Evolutionary conservation across 2,329 filamentous ascomycete species (phyloP).

Genomic region (Colletotrichum sublineola): DNA sequence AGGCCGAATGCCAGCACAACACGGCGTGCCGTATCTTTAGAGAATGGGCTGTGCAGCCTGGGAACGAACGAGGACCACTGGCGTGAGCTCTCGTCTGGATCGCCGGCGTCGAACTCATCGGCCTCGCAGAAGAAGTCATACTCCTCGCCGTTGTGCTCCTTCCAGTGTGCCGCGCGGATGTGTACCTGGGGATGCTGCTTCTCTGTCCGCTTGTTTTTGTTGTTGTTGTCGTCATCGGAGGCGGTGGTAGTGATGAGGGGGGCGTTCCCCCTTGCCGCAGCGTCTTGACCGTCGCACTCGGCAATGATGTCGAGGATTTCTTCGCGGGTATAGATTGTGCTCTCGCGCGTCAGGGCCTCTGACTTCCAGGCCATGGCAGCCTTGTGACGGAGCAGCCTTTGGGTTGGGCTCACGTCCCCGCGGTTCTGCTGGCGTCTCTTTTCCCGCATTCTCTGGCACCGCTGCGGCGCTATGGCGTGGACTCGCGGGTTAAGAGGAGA

Average conservation of each 20-base stretch:
- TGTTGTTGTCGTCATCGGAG: background rate
- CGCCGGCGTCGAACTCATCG: slow-evolving; percentile 25
- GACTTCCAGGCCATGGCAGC: slow-evolving; percentile 57
- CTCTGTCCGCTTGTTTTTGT: background rate
- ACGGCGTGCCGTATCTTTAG: slow-evolving; percentile 47
- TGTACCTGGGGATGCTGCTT: slow-evolving; percentile 33
- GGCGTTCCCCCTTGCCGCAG: slow-evolving; percentile 13
- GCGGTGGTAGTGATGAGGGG: slow-evolving; percentile 19
- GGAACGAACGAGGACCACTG: slow-evolving; percentile 35
- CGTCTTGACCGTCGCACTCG: slow-evolving; percentile 39
- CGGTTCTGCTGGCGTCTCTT: slow-evolving; percentile 40
- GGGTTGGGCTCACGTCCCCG: slow-evolving; percentile 54
- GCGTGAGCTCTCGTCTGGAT: slow-evolving; percentile 13
- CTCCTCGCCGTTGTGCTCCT: slow-evolving; percentile 38
- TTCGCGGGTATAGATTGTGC: slow-evolving; percentile 35
- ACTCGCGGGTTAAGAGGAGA: slow-evolving; percentile 49
- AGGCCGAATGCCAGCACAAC: slow-evolving; percentile 51
- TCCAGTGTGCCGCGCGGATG: slow-evolving; percentile 41
- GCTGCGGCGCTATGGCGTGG: slow-evolving; percentile 32
- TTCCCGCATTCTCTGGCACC: slow-evolving; percentile 41
- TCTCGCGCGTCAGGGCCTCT: slow-evolving; percentile 38
- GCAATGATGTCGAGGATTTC: slow-evolving; percentile 40
- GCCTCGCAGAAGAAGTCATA: slow-evolving; percentile 41
- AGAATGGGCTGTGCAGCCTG: slow-evolving; percentile 39
- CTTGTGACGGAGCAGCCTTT: slow-evolving; percentile 58